Evolutionary conservation across 2,329 filamentous ascomycete species (phyloP).

Genomic region (Talaromyces funiculosus): DNA sequence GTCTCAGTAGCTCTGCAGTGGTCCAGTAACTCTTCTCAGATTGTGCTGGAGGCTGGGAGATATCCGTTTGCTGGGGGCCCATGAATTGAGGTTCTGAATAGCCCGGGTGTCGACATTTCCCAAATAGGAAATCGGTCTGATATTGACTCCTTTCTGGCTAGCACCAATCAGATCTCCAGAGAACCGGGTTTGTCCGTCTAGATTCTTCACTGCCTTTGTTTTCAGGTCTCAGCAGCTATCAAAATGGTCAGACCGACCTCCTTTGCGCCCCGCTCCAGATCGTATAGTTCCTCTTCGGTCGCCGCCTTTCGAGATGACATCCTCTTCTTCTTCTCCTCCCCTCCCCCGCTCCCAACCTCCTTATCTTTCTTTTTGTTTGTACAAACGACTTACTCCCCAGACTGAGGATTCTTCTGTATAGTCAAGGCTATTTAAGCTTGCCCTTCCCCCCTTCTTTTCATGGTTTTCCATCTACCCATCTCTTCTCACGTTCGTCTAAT

Average conservation of each 20-base stretch:
- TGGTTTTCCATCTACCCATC: background rate
- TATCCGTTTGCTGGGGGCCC: background rate
- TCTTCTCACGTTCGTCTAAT: constrained; percentile 1
- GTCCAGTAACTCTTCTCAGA: background rate
- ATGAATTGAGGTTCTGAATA: background rate
- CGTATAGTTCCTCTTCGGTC: background rate
- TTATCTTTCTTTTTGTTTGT: background rate
- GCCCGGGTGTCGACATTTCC: background rate
- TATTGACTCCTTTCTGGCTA: background rate
- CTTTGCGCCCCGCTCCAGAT: background rate
- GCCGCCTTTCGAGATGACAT: background rate
- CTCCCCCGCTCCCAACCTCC: background rate
- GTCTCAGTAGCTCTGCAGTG: background rate
- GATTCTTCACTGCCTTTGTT: background rate
- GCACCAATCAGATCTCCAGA: constrained; percentile 3
- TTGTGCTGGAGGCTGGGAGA: background rate
- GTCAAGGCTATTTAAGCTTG: background rate
- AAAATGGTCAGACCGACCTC: background rate
- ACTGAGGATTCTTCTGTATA: background rate
- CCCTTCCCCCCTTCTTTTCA: background rate
- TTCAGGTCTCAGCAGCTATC: background rate
- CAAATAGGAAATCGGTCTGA: constrained; percentile 5
- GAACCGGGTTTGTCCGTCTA: background rate
- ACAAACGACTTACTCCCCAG: background rate
- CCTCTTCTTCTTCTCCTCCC: background rate